These are phyloP conservation scores for Aspergillus alliaceus DNA, from an alignment of 2,329 filamentous ascomycete species.

Conservation along the genomic window DNA sequence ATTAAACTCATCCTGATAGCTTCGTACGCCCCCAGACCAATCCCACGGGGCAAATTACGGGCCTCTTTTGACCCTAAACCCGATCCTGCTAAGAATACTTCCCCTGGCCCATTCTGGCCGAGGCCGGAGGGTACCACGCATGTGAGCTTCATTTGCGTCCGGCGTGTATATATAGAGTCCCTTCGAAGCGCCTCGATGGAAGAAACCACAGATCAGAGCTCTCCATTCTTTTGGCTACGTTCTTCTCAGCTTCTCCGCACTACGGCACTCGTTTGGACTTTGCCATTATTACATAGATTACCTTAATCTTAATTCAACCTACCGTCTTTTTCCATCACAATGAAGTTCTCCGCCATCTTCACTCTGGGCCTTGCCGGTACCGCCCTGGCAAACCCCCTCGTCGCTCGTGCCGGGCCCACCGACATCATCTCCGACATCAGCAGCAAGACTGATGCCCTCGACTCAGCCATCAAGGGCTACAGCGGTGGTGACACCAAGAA, in stretches of 20 bases:
- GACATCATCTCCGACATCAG: slow-evolving; percentile 22
- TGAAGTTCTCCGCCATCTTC: slow-evolving; percentile 25
- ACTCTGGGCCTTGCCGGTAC: slow-evolving; percentile 23
- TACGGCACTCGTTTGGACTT: slow-evolving; percentile 21
- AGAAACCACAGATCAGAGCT: slow-evolving; percentile 13
- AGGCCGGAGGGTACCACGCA: slow-evolving; percentile 4
- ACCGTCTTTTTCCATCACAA: slow-evolving; percentile 16
- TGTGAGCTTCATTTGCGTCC: slow-evolving; percentile 11
- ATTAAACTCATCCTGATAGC: slow-evolving; percentile 4
- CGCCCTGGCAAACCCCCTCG: slow-evolving; percentile 21
- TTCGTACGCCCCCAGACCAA: slow-evolving; percentile 2
- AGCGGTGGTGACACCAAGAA: slow-evolving; percentile 20
- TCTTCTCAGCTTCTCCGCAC: slow-evolving; percentile 9
- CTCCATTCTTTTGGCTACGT: slow-evolving; percentile 15
- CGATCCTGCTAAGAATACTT: slow-evolving; percentile 10
- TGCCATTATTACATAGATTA: slow-evolving; percentile 1
- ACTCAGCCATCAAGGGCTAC: slow-evolving; percentile 25
- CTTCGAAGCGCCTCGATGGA: background rate
- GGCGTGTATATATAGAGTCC: slow-evolving; percentile 14
- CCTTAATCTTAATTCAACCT: slow-evolving; percentile 12
- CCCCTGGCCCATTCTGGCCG: slow-evolving; percentile 11
- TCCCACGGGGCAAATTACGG: background rate
- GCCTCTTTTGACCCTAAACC: background rate
- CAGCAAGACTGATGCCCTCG: slow-evolving; percentile 19
- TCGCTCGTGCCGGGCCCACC: too few relatives aligned